Evolutionary conservation across 2,329 filamentous ascomycete genomes (phyloP).

Genomic region (Verruconis gallopava): DNA sequence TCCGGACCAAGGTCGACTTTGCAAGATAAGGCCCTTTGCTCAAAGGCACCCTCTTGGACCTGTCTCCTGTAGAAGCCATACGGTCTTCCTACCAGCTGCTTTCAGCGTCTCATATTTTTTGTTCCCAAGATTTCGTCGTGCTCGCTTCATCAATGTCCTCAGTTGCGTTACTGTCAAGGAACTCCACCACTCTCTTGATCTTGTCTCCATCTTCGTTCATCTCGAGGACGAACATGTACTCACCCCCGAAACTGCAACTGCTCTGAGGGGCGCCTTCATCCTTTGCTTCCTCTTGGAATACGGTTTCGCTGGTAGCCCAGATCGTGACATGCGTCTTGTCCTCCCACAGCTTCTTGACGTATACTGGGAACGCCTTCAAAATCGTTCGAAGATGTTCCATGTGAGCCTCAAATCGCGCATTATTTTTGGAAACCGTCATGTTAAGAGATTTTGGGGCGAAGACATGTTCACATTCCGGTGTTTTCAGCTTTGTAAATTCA

Average conservation of each 20-base stretch:
- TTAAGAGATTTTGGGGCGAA: neutral
- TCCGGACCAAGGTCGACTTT: too few species aligned
- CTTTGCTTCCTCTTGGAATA: slow-evolving; percentile 18
- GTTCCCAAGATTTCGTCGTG: neutral
- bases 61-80: too few species aligned
- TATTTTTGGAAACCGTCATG: neutral
- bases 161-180: slow-evolving; percentile 18
- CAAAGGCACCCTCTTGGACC: too few species aligned
- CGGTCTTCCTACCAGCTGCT: too few species aligned
- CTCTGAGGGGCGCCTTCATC: slow-evolving; percentile 13
- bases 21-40: too few species aligned
- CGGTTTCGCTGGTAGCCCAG: slow-evolving; percentile 17
- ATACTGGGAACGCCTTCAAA: neutral
- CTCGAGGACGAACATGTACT: slow-evolving; percentile 22
- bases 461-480: neutral
- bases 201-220: slow-evolving; percentile 19
- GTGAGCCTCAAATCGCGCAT: neutral
- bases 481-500: neutral
- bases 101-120: too few species aligned
- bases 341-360: slow-evolving; percentile 12
- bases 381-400: neutral
- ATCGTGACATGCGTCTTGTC: slow-evolving; percentile 17
- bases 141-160: neutral
- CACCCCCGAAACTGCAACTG: slow-evolving; percentile 20
- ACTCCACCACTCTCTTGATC: slow-evolving; percentile 19